Evolutionary conservation across 441 rosid species (phyloP).

Genomic region (Populus hybrid): DNA sequence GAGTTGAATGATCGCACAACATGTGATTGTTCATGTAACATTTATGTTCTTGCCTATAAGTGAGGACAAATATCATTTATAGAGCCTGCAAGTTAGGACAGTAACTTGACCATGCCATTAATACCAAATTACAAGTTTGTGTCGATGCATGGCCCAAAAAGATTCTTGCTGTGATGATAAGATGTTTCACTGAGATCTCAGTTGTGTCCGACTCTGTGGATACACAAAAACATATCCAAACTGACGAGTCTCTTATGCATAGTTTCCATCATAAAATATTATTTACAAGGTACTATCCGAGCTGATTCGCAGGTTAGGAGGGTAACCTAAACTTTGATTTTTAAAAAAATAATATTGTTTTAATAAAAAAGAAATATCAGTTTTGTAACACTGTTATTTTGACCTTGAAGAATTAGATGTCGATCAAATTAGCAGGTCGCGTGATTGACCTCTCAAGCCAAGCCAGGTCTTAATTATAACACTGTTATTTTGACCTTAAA

Average conservation of each 20-base stretch:
- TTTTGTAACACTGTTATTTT: too few species aligned
- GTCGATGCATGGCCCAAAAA: slow-evolving; percentile 21
- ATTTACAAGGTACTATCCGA: too few species aligned
- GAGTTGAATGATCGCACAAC: not conserved
- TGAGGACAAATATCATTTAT: not conserved
- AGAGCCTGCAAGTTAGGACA: not conserved
- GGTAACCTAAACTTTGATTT: too few species aligned
- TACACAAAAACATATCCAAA: not conserved
- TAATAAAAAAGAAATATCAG: too few species aligned
- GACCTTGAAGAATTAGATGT: too few species aligned
- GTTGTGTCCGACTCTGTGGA: not conserved
- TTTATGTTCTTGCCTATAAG: not conserved
- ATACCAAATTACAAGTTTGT: not conserved
- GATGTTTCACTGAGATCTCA: slow-evolving; percentile 18
- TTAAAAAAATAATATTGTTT: too few species aligned
- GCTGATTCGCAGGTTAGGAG: too few species aligned
- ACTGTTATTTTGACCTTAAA: too few species aligned
- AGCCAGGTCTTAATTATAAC: too few species aligned
- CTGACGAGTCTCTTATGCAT: not conserved
- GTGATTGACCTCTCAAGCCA: too few species aligned
- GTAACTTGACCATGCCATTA: not conserved
- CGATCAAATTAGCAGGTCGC: too few species aligned
- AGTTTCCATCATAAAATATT: not conserved
- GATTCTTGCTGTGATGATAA: slow-evolving; percentile 19
- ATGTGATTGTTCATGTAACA: not conserved